Percentiles rank a stretch among this genome's conserved stretches.
phyloP scores from a whole-genome alignment of 2,329 filamentous ascomycete genomes.

The Fusarium newnesense region DNA sequence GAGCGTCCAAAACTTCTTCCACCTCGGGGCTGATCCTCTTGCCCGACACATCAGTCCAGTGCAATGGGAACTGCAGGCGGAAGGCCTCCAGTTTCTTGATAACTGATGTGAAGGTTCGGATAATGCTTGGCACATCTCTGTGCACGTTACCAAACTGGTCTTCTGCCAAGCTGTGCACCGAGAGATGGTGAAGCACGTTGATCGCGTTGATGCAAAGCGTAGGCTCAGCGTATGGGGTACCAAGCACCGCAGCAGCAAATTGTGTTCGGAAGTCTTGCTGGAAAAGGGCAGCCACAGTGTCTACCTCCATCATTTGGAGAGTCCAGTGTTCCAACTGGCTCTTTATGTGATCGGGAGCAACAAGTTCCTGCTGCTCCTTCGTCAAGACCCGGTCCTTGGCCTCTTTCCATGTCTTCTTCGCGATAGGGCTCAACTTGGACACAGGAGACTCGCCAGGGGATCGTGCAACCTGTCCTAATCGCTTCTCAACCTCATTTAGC shows the following conservation, averaged over 20 bases:
- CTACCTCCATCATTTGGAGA: slow-evolving; percentile 56
- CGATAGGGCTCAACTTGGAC: slow-evolving; percentile 61
- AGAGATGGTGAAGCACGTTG: slow-evolving; percentile 74
- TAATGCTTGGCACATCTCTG: slow-evolving; percentile 77
- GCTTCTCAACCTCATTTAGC: slow-evolving; percentile 57
- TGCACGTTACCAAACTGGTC: slow-evolving; percentile 90
- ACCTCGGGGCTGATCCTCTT: slow-evolving; percentile 70
- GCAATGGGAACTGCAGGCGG: slow-evolving; percentile 65
- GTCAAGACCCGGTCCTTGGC: slow-evolving; percentile 61
- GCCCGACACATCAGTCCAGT: slow-evolving; percentile 82
- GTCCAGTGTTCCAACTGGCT: slow-evolving; percentile 61
- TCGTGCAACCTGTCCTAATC: slow-evolving; percentile 55
- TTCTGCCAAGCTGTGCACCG: slow-evolving; percentile 79
- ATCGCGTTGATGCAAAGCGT: slow-evolving; percentile 77
- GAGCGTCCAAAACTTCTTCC: slow-evolving; percentile 71
- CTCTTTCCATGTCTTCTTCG: slow-evolving; percentile 60
- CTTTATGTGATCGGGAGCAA: slow-evolving; percentile 60
- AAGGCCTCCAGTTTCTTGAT: slow-evolving; percentile 78
- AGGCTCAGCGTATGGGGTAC: slow-evolving; percentile 76
- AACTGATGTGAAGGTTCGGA: slow-evolving; percentile 76
- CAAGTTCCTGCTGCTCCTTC: slow-evolving; percentile 64
- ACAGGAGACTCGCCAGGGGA: slow-evolving; percentile 61
- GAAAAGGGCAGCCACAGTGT: slow-evolving; percentile 74
- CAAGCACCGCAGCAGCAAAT: slow-evolving; percentile 75
- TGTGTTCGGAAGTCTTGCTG: slow-evolving; percentile 74